Evolutionary conservation across 75 land plant species (phyloP), one percentile per base, ranked within the genome.

Genomic region (Adiantum capillusveneris): DNA sequence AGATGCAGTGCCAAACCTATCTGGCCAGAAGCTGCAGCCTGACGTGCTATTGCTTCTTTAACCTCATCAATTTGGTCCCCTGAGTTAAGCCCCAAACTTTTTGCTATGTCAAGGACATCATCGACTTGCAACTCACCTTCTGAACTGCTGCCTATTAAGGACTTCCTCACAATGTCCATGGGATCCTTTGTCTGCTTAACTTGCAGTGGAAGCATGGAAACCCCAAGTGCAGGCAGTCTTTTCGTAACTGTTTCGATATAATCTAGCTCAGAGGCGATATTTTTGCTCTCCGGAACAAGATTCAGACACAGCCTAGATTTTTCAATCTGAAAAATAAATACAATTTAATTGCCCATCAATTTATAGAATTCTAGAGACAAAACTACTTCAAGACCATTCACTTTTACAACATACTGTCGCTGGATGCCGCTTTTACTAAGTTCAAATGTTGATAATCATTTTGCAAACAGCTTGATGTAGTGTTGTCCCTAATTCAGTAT

Each of bases 11-110:
- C 97, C 30, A 87, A 62, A 49, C 74, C 84, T 43, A 95, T 64
- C 78, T 95, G 88, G 42, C 99, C 99, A 31, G 80, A 65, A 54
- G 82, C 85, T 37, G 97, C 99, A 71, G 96, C 99, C 71, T 95
- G 88, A 67, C 99, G 78, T 41, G 99, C 97, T 62, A 90, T 76
- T 49, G 84, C 86, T 70, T 82, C 97, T 70, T 95, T 79, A 29
- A 95, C 82, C 31, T 70, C 57, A 20, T 92, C 79, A 63, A 86
- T 71, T 29, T 90, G 80, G 57, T 77, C 81, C 13, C 57, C 48
- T 29, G 91, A 84, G 39, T 62, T 78, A 64, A 90, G 74, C 22
- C 97, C 97, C 59, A 95, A 83, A 56, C 86, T 85, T 60, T 73
- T 86, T 52, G 88, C 88, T 59, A 95, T 72, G 62, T 84, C 97